Conservation (phyloP, 495 filamentous ascomycete genomes). For the Aspergillus baeticus region DNA sequence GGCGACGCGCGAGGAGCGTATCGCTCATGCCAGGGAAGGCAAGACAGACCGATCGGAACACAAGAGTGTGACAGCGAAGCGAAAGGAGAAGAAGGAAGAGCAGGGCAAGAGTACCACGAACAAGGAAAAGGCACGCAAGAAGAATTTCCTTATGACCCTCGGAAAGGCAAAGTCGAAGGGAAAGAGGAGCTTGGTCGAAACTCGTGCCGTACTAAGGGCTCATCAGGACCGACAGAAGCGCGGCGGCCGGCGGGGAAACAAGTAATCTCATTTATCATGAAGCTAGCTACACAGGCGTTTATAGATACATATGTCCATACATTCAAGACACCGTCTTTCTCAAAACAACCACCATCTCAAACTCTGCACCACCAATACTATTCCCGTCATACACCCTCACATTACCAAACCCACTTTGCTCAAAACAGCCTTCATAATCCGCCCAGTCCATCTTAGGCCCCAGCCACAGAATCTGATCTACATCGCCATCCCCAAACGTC, state of each 20-base stretch:
- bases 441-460: conserved; percentile 49
- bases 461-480: conserved; percentile 48
- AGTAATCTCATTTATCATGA: conserved; percentile 19
- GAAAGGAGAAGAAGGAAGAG: conserved; percentile 78
- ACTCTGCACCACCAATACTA: conserved; percentile 28
- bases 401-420: conserved; percentile 20
- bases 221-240: conserved; percentile 82
- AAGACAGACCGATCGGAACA: conserved; percentile 71
- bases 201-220: conserved; percentile 70
- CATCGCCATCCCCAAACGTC: conserved; percentile 17
- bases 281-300: not conserved
- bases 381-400: conserved; percentile 22
- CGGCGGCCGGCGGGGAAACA: conserved; percentile 78
- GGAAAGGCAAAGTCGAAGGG: conserved; percentile 91
- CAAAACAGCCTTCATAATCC: conserved; percentile 38
- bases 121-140: conserved; percentile 92
- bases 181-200: conserved; percentile 87
- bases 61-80: conserved; percentile 75
- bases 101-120: conserved; percentile 96
- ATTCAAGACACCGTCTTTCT: not conserved
- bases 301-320: not conserved
- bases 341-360: conserved; percentile 31
- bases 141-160: conserved; percentile 98
- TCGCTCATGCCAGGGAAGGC: conserved; percentile 74
- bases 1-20: conserved; percentile 76